Conservation (phyloP, 2,329 filamentous ascomycete species). For the Fusarium subtropicale region DNA sequence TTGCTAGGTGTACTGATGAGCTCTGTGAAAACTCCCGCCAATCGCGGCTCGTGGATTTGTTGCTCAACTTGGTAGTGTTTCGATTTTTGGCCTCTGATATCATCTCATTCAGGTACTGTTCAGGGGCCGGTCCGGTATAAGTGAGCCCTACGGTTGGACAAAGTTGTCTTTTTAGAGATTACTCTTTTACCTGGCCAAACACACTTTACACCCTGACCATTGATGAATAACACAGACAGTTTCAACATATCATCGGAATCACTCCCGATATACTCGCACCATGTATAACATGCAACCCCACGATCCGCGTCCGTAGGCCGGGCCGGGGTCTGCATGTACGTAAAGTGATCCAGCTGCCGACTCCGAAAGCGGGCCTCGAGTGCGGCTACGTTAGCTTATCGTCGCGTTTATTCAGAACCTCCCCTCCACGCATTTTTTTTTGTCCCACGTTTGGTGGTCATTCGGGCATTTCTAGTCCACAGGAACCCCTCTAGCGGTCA, state of each 20-base stretch:
- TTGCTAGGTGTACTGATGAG: not conserved
- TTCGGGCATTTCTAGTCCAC: conserved; percentile 33
- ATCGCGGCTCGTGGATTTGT: conserved; percentile 4
- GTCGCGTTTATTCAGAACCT: conserved; percentile 41
- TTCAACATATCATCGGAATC: conserved; percentile 5
- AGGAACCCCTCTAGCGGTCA: conserved; percentile 28
- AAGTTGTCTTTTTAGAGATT: not conserved
- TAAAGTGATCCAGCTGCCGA: conserved; percentile 38
- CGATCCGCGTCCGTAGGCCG: conserved; percentile 29
- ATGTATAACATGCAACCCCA: conserved; percentile 21
- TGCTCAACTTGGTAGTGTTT: not conserved
- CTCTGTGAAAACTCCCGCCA: conserved; percentile 3
- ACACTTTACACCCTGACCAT: not conserved
- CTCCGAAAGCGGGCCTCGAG: conserved; percentile 48
- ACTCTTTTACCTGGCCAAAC: not conserved
- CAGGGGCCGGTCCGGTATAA: conserved; percentile 8
- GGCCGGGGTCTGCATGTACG: conserved; percentile 26
- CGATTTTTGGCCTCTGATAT: not conserved
- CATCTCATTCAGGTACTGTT: conserved; percentile 5
- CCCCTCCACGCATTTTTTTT: conserved; percentile 38
- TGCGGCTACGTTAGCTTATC: conserved; percentile 47
- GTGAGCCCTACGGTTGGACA: not conserved
- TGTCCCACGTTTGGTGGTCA: conserved; percentile 36
- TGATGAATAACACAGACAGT: not conserved
- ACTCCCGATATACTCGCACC: conserved; percentile 24